phyloP scores from a whole-genome alignment of 805 yeast species.

The Brettanomyces bruxellensis region DNA sequence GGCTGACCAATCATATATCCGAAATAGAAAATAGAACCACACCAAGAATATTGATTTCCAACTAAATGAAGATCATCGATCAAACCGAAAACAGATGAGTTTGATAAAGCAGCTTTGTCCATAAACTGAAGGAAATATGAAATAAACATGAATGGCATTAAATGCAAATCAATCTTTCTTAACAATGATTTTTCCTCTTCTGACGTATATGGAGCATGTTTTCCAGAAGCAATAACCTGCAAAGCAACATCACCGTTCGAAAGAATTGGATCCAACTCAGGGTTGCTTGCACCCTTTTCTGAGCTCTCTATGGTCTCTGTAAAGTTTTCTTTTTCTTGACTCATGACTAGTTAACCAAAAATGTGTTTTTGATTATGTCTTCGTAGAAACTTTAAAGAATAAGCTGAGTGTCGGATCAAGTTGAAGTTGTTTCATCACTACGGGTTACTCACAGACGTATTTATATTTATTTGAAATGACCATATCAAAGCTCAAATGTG shows the following conservation, averaged over 20 bases:
- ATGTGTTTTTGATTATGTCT: not conserved
- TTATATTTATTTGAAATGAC: no score
- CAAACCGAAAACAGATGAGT: constrained; percentile 48
- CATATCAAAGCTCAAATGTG: no score
- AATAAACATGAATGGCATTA: constrained; percentile 25
- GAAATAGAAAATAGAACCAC: constrained; percentile 25
- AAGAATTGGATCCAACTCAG: not conserved
- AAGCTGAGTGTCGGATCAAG: no score
- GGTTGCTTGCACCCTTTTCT: not conserved
- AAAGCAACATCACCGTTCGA: not conserved
- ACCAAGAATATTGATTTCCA: constrained; percentile 29
- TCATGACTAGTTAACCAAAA: not conserved
- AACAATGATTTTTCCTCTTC: constrained; percentile 22
- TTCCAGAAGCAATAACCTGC: not conserved
- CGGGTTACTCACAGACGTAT: no score
- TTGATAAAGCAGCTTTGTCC: constrained; percentile 10
- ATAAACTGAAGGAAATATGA: not conserved
- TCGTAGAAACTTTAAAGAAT: no score
- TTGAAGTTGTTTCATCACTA: no score
- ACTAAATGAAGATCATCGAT: constrained; percentile 37
- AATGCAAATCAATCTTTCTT: constrained; percentile 29
- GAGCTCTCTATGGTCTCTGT: not conserved
- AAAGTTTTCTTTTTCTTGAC: not conserved
- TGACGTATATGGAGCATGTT: constrained; percentile 1
- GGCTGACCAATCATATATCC: constrained; percentile 35